Conservation (phyloP, 805 yeast species). For the Ogataea pignaliae region DNA sequence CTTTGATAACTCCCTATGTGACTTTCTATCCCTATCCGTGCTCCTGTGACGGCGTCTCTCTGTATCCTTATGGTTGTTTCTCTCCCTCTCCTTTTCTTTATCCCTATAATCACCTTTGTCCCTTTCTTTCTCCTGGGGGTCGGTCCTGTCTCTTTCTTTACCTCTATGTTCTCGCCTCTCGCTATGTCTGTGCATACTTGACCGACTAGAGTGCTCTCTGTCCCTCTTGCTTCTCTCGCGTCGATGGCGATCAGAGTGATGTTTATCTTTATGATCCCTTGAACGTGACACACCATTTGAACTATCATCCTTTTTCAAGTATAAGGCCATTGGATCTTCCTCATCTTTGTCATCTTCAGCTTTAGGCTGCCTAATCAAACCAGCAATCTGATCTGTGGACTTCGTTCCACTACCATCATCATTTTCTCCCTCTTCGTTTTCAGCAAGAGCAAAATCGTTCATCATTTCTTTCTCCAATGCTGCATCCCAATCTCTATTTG, state of each 20-base stretch:
- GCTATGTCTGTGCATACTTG: too few relatives aligned
- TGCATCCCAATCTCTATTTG: conserved; percentile 30
- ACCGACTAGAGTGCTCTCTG: too few relatives aligned
- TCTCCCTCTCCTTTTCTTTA: too few relatives aligned
- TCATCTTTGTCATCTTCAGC: conserved; percentile 7
- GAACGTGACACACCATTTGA: neutral
- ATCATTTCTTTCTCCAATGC: conserved; percentile 36
- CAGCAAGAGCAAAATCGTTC: conserved; percentile 44
- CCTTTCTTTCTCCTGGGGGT: neutral
- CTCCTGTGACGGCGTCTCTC: too few relatives aligned
- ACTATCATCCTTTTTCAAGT: conserved; percentile 11
- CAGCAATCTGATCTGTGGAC: too few relatives aligned
- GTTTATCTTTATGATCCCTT: neutral
- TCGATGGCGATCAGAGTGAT: neutral
- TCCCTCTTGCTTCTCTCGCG: too few relatives aligned
- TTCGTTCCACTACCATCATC: conserved; percentile 5
- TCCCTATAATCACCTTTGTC: neutral
- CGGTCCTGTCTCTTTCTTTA: neutral
- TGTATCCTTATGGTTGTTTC: too few relatives aligned
- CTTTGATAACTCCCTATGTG: too few relatives aligned
- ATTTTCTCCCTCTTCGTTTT: conserved; percentile 23
- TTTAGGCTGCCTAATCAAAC: neutral
- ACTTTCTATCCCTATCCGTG: too few relatives aligned
- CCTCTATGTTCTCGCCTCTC: too few relatives aligned
- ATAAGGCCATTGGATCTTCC: conserved; percentile 35